Evolutionary conservation across 306 rosid species (phyloP).

Genomic region (Benincasa hispida): DNA sequence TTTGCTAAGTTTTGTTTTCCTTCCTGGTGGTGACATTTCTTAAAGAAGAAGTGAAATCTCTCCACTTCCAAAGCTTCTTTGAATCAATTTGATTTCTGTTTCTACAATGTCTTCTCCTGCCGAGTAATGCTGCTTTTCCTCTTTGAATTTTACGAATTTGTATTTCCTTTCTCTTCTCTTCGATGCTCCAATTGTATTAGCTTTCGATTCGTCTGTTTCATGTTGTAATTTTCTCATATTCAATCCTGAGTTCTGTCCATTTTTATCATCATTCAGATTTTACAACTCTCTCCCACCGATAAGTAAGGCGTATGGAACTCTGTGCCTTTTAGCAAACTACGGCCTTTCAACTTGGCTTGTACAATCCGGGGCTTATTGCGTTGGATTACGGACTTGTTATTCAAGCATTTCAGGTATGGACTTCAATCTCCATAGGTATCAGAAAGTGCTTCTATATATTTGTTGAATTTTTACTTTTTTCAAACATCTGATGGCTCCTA

Average conservation of each 20-base stretch:
- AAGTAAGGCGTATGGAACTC: conserved; percentile 78
- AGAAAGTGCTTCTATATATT: too few species aligned
- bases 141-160: neutral
- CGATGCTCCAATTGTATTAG: neutral
- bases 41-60: neutral
- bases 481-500: neutral
- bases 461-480: neutral
- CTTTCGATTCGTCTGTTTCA: neutral
- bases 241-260: neutral
- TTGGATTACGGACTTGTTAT: conserved; percentile 20
- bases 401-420: conserved; percentile 55
- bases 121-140: conserved; percentile 47
- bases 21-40: neutral
- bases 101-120: conserved; percentile 78
- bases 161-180: too few species aligned
- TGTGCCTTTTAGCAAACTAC: conserved; percentile 58
- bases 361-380: conserved; percentile 14
- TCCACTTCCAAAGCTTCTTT: neutral
- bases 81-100: conserved; percentile 19
- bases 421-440: conserved; percentile 1
- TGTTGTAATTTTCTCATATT: neutral
- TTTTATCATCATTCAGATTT: conserved; percentile 35
- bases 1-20: neutral
- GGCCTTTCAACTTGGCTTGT: conserved; percentile 42
- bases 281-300: conserved; percentile 86